Conservation (phyloP, 495 filamentous ascomycete species). For the Penicillium egyptiacum region DNA sequence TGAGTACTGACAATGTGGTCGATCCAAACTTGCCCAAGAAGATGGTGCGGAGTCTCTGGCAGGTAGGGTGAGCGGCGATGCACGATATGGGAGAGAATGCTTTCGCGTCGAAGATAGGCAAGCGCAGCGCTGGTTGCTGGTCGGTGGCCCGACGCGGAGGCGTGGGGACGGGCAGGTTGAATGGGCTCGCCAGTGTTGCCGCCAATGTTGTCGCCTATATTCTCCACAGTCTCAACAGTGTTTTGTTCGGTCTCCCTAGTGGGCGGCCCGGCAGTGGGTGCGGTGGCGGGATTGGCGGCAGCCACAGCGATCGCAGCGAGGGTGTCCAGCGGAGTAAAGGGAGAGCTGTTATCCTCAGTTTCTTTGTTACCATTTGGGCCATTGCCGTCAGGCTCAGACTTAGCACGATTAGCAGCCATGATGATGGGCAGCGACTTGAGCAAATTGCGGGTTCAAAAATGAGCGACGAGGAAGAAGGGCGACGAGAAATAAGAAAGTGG, state of each 20-base stretch:
- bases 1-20: not conserved
- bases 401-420: not conserved
- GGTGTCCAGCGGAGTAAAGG: not conserved
- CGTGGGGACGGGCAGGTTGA: not conserved
- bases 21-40: not conserved
- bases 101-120: not conserved
- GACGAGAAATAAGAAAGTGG: not conserved
- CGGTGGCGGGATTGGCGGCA: no score
- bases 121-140: not conserved
- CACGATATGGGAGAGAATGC: no score
- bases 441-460: not conserved
- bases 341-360: no score
- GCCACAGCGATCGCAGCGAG: not conserved
- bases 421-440: not conserved
- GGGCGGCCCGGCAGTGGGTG: no score
- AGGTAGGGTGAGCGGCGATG: not conserved
- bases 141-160: not conserved
- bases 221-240: not conserved
- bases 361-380: not conserved
- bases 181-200: not conserved
- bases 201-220: not conserved
- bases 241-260: no score
- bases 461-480: not conserved
- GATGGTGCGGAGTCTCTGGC: not conserved
- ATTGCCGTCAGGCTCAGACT: not conserved